Evolutionary conservation across 192 early-diverging fungal genomes (phyloP).

Genomic region (Lobosporangium transversale): DNA sequence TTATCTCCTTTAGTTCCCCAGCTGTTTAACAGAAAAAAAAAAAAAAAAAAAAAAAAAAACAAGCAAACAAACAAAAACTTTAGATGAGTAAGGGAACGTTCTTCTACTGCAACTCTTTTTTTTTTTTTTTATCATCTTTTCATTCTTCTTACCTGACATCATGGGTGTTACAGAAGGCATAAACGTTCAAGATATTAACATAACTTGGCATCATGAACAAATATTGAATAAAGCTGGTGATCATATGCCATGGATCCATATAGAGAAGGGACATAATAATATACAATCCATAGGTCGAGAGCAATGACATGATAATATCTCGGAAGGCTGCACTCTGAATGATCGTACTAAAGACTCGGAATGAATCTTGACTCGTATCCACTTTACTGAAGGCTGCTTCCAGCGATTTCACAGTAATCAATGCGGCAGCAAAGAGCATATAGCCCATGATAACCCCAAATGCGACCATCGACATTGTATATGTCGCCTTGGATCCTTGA

Average conservation of each 20-base stretch:
- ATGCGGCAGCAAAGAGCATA: slow-evolving; percentile 61
- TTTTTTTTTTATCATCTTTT: not conserved
- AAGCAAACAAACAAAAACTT: not conserved
- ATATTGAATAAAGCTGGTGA: slow-evolving; percentile 77
- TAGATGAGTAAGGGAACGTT: not conserved
- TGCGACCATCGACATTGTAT: slow-evolving; percentile 59
- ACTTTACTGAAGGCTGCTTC: slow-evolving; percentile 49
- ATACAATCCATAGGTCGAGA: slow-evolving; percentile 75
- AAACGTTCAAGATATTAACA: slow-evolving; percentile 83
- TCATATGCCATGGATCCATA: slow-evolving; percentile 83
- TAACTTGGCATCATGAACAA: slow-evolving; percentile 80
- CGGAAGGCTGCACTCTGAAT: slow-evolving; percentile 58
- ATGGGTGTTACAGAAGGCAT: slow-evolving; percentile 87
- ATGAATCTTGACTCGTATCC: slow-evolving; percentile 17
- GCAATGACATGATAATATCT: slow-evolving; percentile 64
- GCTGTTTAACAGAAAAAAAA: slow-evolving; percentile 10
- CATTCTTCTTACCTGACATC: slow-evolving; percentile 66
- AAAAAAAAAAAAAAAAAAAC: not conserved
- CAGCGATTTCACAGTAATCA: slow-evolving; percentile 60
- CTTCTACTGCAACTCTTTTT: not conserved
- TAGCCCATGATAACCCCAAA: slow-evolving; percentile 65
- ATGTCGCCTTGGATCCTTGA: slow-evolving; percentile 64
- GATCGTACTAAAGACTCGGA: slow-evolving; percentile 53
- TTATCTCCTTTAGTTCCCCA: slow-evolving; percentile 91
- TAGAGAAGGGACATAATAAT: slow-evolving; percentile 71